Percentiles rank a stretch among this genome's conserved stretches.
These are phyloP conservation scores for Beauveria rudraprayagi DNA, from an alignment of 2,329 filamentous ascomycete genomes.

Conservation along the genomic window DNA sequence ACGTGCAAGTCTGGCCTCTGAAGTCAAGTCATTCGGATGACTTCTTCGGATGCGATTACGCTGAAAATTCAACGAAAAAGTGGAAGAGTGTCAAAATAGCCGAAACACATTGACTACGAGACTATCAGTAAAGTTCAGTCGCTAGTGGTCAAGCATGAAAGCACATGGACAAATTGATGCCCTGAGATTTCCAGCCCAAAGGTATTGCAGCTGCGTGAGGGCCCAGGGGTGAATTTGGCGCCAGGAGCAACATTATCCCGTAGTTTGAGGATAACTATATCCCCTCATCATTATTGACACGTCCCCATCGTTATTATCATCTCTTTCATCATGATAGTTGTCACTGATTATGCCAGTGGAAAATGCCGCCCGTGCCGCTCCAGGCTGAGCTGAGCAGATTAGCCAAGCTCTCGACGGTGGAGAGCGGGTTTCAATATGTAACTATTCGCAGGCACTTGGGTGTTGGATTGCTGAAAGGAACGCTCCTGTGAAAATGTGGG, in stretches of 20 bases:
- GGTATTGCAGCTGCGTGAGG: background rate
- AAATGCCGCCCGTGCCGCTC: background rate
- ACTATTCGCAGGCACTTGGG: background rate
- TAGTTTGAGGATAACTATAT: no score
- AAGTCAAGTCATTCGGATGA: no score
- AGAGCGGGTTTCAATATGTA: background rate
- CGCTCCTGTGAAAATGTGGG: background rate
- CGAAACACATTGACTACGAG: no score
- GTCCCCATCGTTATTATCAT: background rate
- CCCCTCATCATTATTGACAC: no score
- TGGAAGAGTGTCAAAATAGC: no score
- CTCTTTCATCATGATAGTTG: background rate
- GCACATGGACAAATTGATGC: background rate
- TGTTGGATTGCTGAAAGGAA: background rate
- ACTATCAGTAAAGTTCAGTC: no score
- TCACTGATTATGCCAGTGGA: background rate
- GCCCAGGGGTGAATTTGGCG: background rate
- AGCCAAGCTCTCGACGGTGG: background rate
- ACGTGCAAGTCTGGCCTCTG: conserved; percentile 11
- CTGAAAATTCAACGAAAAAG: no score
- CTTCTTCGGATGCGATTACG: no score
- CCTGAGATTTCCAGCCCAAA: background rate
- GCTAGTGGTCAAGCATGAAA: background rate
- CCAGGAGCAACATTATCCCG: no score
- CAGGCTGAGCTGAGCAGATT: background rate